Percentiles rank a stretch among this genome's conserved stretches.
Evolutionary conservation across 208 protist species (phyloP).

Genomic region (Acanthamoeba royreba): DNA sequence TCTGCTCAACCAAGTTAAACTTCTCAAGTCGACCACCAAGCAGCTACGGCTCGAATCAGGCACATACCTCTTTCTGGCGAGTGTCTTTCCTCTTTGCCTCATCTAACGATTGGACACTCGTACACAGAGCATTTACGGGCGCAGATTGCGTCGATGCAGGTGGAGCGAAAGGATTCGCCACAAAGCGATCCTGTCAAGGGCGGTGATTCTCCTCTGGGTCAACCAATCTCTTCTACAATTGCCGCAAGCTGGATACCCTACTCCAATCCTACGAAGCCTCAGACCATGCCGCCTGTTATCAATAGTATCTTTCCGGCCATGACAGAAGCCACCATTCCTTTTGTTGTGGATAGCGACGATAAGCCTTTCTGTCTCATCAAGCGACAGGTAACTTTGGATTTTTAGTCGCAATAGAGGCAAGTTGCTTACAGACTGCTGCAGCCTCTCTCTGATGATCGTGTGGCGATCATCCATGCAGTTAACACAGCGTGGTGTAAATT

Average conservation of each 20-base stretch:
- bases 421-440: too few species aligned
- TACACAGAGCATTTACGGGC: background rate
- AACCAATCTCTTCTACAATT: background rate
- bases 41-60: background rate
- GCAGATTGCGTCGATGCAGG: background rate
- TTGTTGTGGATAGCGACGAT: constrained; percentile 16
- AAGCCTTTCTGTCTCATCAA: constrained; percentile 36
- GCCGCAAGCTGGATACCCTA: background rate
- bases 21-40: background rate
- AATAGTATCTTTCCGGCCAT: background rate
- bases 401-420: background rate
- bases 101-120: too few species aligned
- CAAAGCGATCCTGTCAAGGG: background rate
- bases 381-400: background rate
- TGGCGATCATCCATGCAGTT: background rate
- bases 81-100: too few species aligned
- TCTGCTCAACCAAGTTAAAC: constrained; percentile 6
- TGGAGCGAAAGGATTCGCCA: background rate
- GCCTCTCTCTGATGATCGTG: background rate
- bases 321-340: background rate
- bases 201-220: too few species aligned
- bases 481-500: background rate
- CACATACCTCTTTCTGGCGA: too few species aligned
- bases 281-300: background rate
- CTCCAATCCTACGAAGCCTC: background rate